Percentiles rank a stretch among this genome's conserved stretches.
These are phyloP conservation scores for Hortiboletus campestris DNA, from an alignment of 768 basidiomycete genomes.

Conservation along the genomic window DNA sequence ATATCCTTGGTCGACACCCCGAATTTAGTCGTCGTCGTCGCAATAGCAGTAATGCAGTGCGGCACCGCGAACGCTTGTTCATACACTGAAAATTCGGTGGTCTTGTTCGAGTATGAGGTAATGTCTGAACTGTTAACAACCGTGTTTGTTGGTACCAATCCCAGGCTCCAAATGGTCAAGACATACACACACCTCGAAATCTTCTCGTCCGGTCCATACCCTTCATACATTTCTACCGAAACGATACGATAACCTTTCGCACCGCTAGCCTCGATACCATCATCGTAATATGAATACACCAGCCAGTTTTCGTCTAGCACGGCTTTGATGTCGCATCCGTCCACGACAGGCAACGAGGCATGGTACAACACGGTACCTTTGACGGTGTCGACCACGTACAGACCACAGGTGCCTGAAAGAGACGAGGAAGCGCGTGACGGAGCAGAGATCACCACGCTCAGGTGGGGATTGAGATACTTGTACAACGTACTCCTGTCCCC, in stretches of 20 bases:
- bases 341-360: conserved; percentile 47
- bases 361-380: conserved; percentile 79
- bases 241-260: conserved; percentile 72
- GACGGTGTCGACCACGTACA: conserved; percentile 77
- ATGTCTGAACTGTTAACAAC: conserved; percentile 44
- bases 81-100: conserved; percentile 51
- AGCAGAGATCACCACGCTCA: conserved; percentile 65
- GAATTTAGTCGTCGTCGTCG: conserved; percentile 80
- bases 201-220: conserved; percentile 62
- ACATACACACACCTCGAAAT: conserved; percentile 58
- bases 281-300: conserved; percentile 82
- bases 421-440: conserved; percentile 18
- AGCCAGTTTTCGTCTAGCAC: conserved; percentile 88
- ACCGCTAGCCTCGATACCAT: conserved; percentile 43
- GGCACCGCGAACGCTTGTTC: conserved; percentile 74
- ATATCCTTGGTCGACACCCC: conserved; percentile 87
- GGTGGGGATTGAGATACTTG: conserved; percentile 88
- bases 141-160: not conserved
- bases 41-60: conserved; percentile 62
- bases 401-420: conserved; percentile 42
- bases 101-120: conserved; percentile 54
- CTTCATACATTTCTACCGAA: conserved; percentile 89
- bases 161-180: conserved; percentile 15
- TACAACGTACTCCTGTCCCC: conserved; percentile 88
- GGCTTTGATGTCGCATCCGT: conserved; percentile 64